Base-by-base conservation (phyloP, 140 eudicot species). In the Anethum foeniculum region DNA sequence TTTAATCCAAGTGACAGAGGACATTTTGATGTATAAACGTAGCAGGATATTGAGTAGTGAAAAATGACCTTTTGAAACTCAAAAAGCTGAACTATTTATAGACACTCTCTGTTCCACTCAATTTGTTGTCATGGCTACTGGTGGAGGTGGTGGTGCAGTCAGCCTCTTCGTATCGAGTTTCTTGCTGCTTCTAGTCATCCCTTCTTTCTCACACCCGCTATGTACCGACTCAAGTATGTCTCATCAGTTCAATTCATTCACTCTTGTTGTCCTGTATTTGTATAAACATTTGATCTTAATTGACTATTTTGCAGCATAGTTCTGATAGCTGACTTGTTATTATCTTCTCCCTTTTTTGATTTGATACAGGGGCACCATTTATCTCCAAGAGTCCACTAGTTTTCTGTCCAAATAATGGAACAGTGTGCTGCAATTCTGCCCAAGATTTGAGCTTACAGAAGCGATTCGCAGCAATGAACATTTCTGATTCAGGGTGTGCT, bases 401-500 rank as follows among this genome's bases (percentile, higher is more conserved):
- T 69, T 94, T 94, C 84, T 94, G 98, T 54, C 81, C 85, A 25
- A 87, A 87, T 80, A 88, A 84, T 87, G 94, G 92, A 56, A 81
- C 85, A 39, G 39, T 88, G 27, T 92, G 98, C 86, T 94, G 98
- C 81, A 85, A 85, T 58, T 58, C 90, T 10, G 25, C 80, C 3
- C 81, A 90, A 38, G 98, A 91, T 85, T 75, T 79, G 76, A 79
- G 69, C 48, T 48, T 94, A 68, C 81, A 62, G 90, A 91, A 86
- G 71, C 96, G 84, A 79, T 91, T 87, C 72, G 84, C 76, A 77
- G 87, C 91, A 60, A 88, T 94, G 94, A 90, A 86, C 73, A 83
- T 91, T 5, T 87, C 98, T 77, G 87, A 90, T 76, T 73, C 92
- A 79, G 86, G 58, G 12, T 94, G 98, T 89, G 96, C 97, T 87